phyloP scores from a whole-genome alignment of 805 yeast genomes.

The Jamesozyma piceae region DNA sequence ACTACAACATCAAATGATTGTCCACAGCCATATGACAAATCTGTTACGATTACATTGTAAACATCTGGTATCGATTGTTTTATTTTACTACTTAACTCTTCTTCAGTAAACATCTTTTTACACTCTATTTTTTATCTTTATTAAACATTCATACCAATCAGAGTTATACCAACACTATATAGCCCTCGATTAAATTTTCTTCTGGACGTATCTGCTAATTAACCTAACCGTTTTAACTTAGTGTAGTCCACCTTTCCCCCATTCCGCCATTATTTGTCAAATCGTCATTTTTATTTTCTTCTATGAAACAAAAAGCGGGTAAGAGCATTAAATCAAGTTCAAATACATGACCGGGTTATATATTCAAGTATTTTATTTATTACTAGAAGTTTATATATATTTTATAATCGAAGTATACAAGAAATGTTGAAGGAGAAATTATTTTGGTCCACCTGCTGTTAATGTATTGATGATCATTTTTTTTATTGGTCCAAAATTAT shows the following conservation, averaged over 20 bases:
- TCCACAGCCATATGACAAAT: constrained; percentile 84
- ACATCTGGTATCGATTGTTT: constrained; percentile 20
- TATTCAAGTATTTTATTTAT: background rate
- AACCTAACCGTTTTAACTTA: no score
- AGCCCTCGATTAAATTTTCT: no score
- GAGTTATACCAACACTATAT: no score
- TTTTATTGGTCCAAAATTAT: constrained; percentile 56
- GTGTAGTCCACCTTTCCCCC: no score
- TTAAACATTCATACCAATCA: no score
- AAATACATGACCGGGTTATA: background rate
- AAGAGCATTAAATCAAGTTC: background rate
- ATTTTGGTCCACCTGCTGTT: constrained; percentile 24
- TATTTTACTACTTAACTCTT: constrained; percentile 20
- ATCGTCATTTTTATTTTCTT: no score
- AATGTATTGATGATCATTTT: constrained; percentile 55
- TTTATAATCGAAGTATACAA: no score
- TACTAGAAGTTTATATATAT: background rate
- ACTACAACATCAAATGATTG: constrained; percentile 93
- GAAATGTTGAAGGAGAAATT: background rate
- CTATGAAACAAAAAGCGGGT: no score
- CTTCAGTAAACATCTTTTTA: constrained; percentile 14
- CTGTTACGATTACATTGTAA: constrained; percentile 30
- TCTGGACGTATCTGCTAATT: no score
- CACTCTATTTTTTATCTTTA: no score
- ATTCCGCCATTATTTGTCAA: no score